Percentiles rank a stretch among this genome's conserved stretches.
phyloP scores from a whole-genome alignment of 176 grass and related monocot genomes.

The Eragrostis curvula region DNA sequence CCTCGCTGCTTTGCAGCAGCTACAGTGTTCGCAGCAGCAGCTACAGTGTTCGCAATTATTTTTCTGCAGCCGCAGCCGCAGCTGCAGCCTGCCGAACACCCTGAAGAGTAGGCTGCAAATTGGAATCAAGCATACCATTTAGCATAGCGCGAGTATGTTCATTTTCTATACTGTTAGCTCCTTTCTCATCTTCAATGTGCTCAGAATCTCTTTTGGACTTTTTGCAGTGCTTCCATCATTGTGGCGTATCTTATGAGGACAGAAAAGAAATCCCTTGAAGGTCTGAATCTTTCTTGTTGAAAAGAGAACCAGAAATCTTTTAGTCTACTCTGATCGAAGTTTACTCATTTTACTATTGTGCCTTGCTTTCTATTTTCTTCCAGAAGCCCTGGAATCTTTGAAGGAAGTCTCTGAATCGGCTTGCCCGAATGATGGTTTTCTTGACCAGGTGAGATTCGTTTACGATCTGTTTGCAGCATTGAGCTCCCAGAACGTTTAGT shows the following conservation, averaged over 20 bases:
- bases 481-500: slow-evolving; percentile 7
- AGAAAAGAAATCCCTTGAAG: slow-evolving; percentile 85
- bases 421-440: slow-evolving; percentile 90
- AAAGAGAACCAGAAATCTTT: neutral
- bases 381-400: slow-evolving; percentile 86
- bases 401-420: slow-evolving; percentile 60
- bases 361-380: slow-evolving; percentile 28
- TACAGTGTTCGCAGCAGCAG: too few species aligned
- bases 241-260: slow-evolving; percentile 87
- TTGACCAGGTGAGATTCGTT: slow-evolving; percentile 74
- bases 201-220: slow-evolving; percentile 29
- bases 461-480: slow-evolving; percentile 23
- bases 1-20: too few species aligned
- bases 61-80: too few species aligned
- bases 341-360: neutral
- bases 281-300: slow-evolving; percentile 45
- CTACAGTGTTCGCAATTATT: too few species aligned
- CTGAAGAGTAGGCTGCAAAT: slow-evolving; percentile 9
- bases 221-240: slow-evolving; percentile 76
- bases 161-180: neutral
- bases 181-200: neutral
- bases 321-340: neutral
- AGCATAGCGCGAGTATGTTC: neutral
- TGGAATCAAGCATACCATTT: neutral
- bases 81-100: too few species aligned